A percentile compares a stretch with the other conserved stretches of the same genome.
Conservation (phyloP, 1,284 basidiomycete species). For the Coniferiporia sulphurascens region DNA sequence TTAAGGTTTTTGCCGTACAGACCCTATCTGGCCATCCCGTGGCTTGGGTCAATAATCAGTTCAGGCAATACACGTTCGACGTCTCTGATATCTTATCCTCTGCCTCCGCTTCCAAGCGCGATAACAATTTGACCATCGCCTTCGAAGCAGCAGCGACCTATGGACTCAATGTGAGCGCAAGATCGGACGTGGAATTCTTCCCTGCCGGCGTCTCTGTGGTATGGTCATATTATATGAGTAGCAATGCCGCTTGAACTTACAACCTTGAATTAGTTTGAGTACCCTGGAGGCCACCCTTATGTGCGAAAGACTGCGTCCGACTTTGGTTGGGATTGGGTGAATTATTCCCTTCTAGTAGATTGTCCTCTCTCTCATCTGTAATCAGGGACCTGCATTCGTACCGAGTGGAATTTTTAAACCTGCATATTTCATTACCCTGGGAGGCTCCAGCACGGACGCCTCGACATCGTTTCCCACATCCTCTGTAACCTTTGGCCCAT, state of each 20-base stretch:
- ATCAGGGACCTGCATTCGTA: conserved; percentile 52
- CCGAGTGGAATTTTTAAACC: conserved; percentile 52
- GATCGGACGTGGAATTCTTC: conserved; percentile 42
- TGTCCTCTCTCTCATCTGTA: background rate
- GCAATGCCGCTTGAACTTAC: conserved; percentile 21
- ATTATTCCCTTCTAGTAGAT: background rate
- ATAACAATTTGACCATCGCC: conserved; percentile 44
- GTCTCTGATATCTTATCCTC: conserved; percentile 37
- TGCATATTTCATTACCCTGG: conserved; percentile 43
- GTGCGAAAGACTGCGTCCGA: conserved; percentile 51
- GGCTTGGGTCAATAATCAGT: conserved; percentile 55
- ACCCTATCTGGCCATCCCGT: conserved; percentile 47
- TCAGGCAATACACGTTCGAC: conserved; percentile 51
- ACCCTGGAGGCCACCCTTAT: conserved; percentile 43
- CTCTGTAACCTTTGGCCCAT: conserved; percentile 22
- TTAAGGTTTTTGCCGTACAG: conserved; percentile 26
- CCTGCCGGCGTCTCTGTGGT: conserved; percentile 27
- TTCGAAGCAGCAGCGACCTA: conserved; percentile 52
- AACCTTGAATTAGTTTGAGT: conserved; percentile 38
- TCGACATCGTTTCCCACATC: conserved; percentile 17
- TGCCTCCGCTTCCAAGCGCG: conserved; percentile 21
- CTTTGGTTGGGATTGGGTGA: conserved; percentile 58
- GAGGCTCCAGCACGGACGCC: conserved; percentile 19
- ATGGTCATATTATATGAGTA: conserved; percentile 8
- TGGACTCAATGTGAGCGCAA: conserved; percentile 45